Evolutionary conservation across 2,329 filamentous ascomycete genomes (phyloP), one percentile per base, ranked within the genome.

Genomic region (Claviceps lovelessii): DNA sequence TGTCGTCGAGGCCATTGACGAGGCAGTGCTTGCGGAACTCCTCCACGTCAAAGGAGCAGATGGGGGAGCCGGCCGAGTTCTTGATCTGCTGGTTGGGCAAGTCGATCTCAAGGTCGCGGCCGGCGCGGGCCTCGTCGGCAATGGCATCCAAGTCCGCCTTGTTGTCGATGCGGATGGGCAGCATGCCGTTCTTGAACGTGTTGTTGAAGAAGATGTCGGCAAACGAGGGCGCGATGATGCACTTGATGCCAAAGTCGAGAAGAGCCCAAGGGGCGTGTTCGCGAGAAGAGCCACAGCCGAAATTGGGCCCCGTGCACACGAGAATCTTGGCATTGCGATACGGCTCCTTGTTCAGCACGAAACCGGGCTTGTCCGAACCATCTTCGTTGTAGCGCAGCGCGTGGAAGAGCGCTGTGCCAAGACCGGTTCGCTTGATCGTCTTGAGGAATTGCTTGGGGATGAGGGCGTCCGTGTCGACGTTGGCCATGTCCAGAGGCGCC

Each of bases 121-220:
- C 89, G 4, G 87, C 86, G 42, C 77, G 77, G 39, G 90, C 90
- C 70, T 94, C 88, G 31, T 76, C 80, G 42, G 86, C 84, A 59
- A 97, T 83, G 58, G 76, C 77, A 47, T 86, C 77, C 4, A 96
- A 74, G 37, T 80, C 76, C 1, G 72, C 75, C 60, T 81, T 72
- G 68, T 91, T 82, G 37, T 78, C 73, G 66, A 97, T 86, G 56
- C 78, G 73, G 58, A 97, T 82, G 50, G 91, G 90, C 59, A 97
- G 76, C 93, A 97, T 97, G 74, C 91, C 91, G 75, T 98, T 98
- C 80, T 98, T 97, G 81, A 96, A 97, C n/a, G 87, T 93, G 77
- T 98, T 98, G 81, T 95, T 96, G 81, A 91, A 94, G 82, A 96
- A 96, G 70, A 98, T 98, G 56, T 73, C 70, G 57, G 70, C 74